Evolutionary conservation across 2,329 filamentous ascomycete species (phyloP), one percentile per base, ranked within the genome.

Genomic region (Sclerotinia nivalis): DNA sequence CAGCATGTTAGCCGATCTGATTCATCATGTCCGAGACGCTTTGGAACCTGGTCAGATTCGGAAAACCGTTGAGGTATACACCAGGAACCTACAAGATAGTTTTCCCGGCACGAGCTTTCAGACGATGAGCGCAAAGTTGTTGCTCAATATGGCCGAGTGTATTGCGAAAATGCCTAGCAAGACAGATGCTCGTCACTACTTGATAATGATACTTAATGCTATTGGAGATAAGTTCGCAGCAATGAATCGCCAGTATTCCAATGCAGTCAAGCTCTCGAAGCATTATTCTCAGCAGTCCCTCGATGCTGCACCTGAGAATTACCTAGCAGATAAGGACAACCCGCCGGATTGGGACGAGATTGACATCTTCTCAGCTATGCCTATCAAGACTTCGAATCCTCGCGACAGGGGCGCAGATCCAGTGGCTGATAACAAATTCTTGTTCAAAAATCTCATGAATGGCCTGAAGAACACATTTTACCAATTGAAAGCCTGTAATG

Each of bases 61-160:
- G 60, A 92, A 94, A 78, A 98, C 96, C 0, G 93, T 99, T 13
- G 93, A 97, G 78, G 96, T 99, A 5, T 99, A 99, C 80, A 98
- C 96, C 1, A 93, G 91, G 77, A 98, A 98, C 76, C 83, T 99
- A 31, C 93, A 97, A 77, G 96, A 98, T 79, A 93, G 93, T 73
- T 97, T 97, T 73, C 96, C 96, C 0, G 96, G 96, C 12, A 98
- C 96, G 0, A 99, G 95, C 80, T 99, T 99, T 78, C 96, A 99
- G 80, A 99, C 96, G 0, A 99, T 99, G 96, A 98, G 96, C 76
- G 96, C 96, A 0, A 99, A 98, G 80, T 84, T 99, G 3, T 84
- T 99, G 0, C 84, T 99, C 18, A 99, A 99, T 79, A 96, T 99
- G 93, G 96, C 95, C 0, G 96, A 99, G 77, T 97, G 93, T 79